phyloP scores from a whole-genome alignment of 306 rosid species.

The Fragaria ananassa region DNA sequence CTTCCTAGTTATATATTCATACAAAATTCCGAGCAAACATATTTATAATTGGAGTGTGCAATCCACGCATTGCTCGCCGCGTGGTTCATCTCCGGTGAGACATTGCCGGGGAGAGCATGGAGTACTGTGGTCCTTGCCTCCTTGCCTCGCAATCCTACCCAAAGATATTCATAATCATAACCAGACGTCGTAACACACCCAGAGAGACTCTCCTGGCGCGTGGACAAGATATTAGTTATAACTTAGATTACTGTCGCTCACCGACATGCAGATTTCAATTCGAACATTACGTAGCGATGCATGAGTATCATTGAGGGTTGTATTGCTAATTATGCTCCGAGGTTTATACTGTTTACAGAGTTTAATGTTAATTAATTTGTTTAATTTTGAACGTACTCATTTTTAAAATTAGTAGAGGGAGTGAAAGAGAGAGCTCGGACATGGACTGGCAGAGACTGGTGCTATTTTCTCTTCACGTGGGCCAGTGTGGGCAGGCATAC shows the following conservation, averaged over 20 bases:
- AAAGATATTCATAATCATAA: background rate
- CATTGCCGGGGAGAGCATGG: background rate
- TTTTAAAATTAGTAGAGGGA: background rate
- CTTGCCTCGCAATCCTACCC: slow-evolving; percentile 1
- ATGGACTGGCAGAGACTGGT: slow-evolving; percentile 14
- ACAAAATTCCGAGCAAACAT: background rate
- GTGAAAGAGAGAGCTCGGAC: background rate
- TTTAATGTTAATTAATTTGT: background rate
- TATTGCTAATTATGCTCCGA: background rate
- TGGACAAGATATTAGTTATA: background rate
- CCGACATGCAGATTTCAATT: background rate
- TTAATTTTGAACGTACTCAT: background rate
- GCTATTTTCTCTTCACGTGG: slow-evolving; percentile 49
- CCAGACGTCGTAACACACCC: background rate
- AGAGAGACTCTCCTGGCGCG: background rate
- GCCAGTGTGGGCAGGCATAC: slow-evolving; percentile 46
- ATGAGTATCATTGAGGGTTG: background rate
- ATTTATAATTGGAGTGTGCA: background rate
- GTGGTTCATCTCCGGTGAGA: background rate
- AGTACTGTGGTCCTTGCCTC: background rate
- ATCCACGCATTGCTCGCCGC: background rate
- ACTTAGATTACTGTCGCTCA: background rate
- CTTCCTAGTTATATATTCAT: background rate
- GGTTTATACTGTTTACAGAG: background rate
- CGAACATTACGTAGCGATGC: background rate